Evolutionary conservation across 2,329 filamentous ascomycete genomes (phyloP).

Genomic region (Penicillium sp.): DNA sequence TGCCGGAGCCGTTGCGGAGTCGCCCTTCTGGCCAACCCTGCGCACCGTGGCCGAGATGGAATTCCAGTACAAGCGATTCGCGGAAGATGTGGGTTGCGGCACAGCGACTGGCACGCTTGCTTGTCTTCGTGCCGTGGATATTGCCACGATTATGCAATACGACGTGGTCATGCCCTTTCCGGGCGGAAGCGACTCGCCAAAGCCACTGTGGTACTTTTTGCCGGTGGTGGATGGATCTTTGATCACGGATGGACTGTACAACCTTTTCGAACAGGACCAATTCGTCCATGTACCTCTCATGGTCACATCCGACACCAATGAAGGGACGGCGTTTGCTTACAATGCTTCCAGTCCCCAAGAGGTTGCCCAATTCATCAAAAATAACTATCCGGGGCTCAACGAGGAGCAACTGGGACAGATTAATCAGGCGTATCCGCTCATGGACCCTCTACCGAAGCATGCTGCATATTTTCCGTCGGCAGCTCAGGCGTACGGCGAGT

Average conservation of each 20-base stretch:
- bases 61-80: slow-evolving; percentile 44
- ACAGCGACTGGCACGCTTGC: slow-evolving; percentile 33
- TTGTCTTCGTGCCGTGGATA: slow-evolving; percentile 42
- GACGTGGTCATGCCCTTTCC: slow-evolving; percentile 42
- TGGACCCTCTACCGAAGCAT: slow-evolving; percentile 25
- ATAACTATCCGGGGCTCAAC: slow-evolving; percentile 53
- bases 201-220: slow-evolving; percentile 49
- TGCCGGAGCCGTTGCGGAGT: slow-evolving; percentile 45
- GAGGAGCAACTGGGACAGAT: slow-evolving; percentile 44
- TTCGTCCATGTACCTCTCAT: slow-evolving; percentile 53
- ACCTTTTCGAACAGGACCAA: slow-evolving; percentile 43
- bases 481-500: slow-evolving; percentile 38
- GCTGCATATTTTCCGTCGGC: slow-evolving; percentile 36
- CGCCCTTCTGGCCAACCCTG: slow-evolving; percentile 44
- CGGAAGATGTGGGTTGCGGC: slow-evolving; percentile 40
- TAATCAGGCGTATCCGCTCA: slow-evolving; percentile 48
- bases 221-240: slow-evolving; percentile 53
- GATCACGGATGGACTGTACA: slow-evolving; percentile 48
- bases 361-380: slow-evolving; percentile 49
- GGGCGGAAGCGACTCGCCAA: slow-evolving; percentile 23
- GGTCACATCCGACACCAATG: slow-evolving; percentile 43
- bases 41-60: slow-evolving; percentile 42
- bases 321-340: slow-evolving; percentile 42
- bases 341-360: slow-evolving; percentile 43
- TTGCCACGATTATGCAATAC: slow-evolving; percentile 35